Base-by-base conservation (phyloP, 2,329 filamentous ascomycete species). In the Botrytis aclada region DNA sequence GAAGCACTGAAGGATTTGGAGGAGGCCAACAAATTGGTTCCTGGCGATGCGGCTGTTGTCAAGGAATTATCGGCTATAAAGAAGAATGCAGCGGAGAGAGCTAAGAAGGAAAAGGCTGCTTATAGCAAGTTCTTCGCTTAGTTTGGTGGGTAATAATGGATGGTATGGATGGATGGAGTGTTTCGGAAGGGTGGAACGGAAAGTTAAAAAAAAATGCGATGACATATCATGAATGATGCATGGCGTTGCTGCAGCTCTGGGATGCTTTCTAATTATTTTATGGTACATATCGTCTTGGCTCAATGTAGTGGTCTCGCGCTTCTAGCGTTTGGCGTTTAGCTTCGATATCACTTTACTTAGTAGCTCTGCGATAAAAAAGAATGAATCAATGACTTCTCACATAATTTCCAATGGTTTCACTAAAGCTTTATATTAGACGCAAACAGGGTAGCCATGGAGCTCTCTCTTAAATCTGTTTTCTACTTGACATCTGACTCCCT, bases 41-140 rank as follows among this genome's bases (percentile, higher is more conserved):
- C 95, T 1, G 86, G 85, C 29, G 95, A 98, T 82, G 88, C 87
- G 0, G 92, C 89, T 64, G 89, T 98, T 76, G 83, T 85, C 74
- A 92, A 89, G 78, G 94, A 98, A 84, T 86, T 97, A 71, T 87
- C 88, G 29, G 84, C 86, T n/a, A 90, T 96, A 70, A 97, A 95
- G 88, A 91, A 91, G 84, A 89, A 87, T 78, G 88, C 92, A 39
- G 87, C 89, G 18, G 92, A 91, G 73, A 88, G 92, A 75, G 87
- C 89, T 75, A 92, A 92, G 81, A 97, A 95, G 88, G 93, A 98
- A 86, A 97, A 95, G 88, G 93, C 93, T 78, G 92, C 91, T 9
- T 97, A 95, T 82, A 93, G 92, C 85, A 98, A 97, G 85, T 96
- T 97, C 84, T 98, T 98, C 72, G 73, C 77, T 41, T 81, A 73